Base-by-base conservation (phyloP, 768 basidiomycete genomes). In the Coprinopsis strossmayeri region DNA sequence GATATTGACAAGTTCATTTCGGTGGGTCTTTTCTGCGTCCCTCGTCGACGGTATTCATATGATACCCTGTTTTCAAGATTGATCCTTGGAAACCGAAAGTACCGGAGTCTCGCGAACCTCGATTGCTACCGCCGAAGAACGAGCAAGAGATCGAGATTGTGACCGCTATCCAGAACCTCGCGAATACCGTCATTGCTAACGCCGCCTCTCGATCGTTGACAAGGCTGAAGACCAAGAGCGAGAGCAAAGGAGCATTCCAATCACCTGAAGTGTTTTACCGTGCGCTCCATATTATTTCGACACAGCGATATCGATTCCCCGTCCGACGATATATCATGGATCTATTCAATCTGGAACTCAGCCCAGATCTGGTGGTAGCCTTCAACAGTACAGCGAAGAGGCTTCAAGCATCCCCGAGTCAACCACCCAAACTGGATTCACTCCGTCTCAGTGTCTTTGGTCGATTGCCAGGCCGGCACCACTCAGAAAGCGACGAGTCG, bases 141-240 rank as follows among this genome's bases (percentile, higher is more conserved):
- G 79, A 83, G 52, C 69, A 77, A 30, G 94, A 98, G 57, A 73
- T 82, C 3, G 91, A 95, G 56, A 84, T 91, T 24, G 76, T 94
- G 56, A 84, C 86, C 3, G 89, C 91, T 3, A 89, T 99, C 43
- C 87, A 92, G 57, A 97, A 97, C 61, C 72, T 99, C 34, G 84
- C 87, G 24, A 99, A 99, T 61, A 91, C 93, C 17, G 93, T 98
- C 44, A 88, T 98, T 50, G 93, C 94, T 0, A 94, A 94, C 59
- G 81, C 90, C 20, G 93, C 96, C 1, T 98, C 96, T 20, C 80
- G 91, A 39, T 85, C 91, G 15, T 71, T 99, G 32, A 84, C 91
- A 25, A 50, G 30, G n/a, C 21, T 50, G 89, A 89, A 60, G 79
- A 92, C 71, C 91, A 91, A 67, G 73, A 79, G 77, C 25, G 88